phyloP scores from a whole-genome alignment of 371 early-diverging fungal species.

The Circinella minor region DNA sequence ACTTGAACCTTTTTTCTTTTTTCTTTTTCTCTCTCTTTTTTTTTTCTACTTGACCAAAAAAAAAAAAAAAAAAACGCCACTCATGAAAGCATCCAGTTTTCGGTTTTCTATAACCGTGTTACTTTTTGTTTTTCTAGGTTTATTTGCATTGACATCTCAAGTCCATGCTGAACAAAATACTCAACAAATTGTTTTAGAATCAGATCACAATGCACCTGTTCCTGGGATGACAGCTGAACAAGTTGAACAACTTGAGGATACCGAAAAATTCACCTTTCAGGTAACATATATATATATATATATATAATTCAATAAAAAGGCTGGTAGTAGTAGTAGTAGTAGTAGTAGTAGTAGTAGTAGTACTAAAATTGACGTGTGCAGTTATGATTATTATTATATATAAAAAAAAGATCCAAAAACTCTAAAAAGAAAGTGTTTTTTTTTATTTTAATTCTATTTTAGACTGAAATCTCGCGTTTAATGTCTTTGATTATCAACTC shows the following conservation, averaged over 20 bases:
- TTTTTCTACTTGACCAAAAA: slow-evolving; percentile 3
- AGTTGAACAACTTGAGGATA: slow-evolving; percentile 32
- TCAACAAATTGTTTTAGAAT: slow-evolving; percentile 16
- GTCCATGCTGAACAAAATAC: slow-evolving; percentile 11
- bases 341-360: too few relatives aligned
- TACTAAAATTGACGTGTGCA: too few relatives aligned
- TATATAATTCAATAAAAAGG: background rate
- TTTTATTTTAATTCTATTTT: background rate
- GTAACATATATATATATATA: slow-evolving; percentile 12
- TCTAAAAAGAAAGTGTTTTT: too few relatives aligned
- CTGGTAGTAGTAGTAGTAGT: too few relatives aligned
- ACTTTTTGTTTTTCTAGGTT: slow-evolving; percentile 20
- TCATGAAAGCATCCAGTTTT: slow-evolving; percentile 22
- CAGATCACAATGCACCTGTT: slow-evolving; percentile 18
- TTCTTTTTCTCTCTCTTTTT: background rate
- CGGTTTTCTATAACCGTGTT: slow-evolving; percentile 17
- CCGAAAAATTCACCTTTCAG: slow-evolving; percentile 48
- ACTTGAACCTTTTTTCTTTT: too few relatives aligned
- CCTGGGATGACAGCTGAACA: slow-evolving; percentile 36
- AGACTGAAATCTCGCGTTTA: slow-evolving; percentile 82
- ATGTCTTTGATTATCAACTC: slow-evolving; percentile 94
- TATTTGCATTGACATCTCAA: background rate
- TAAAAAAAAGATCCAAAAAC: too few relatives aligned
- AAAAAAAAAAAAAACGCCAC: background rate
- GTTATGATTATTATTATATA: too few relatives aligned